These are phyloP conservation scores for Eruca vesicaria DNA, from an alignment of 441 rosid genomes.

Conservation along the genomic window DNA sequence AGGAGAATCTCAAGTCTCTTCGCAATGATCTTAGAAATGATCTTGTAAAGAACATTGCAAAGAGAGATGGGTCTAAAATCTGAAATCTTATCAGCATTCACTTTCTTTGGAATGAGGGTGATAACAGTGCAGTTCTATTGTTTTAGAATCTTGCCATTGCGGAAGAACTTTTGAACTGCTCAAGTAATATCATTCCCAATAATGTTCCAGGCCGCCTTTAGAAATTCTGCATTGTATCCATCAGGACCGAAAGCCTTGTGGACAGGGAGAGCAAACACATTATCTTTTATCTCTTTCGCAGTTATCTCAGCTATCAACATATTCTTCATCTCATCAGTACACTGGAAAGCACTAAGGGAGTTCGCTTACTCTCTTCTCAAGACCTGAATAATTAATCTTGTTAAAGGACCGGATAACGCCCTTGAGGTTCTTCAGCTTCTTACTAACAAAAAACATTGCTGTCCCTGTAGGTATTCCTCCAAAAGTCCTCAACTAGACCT, in stretches of 20 bases:
- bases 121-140: neutral
- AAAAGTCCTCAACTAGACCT: neutral
- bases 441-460: neutral
- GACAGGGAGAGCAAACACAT: neutral
- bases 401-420: neutral
- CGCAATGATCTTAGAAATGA: neutral
- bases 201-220: neutral
- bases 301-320: neutral
- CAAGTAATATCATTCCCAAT: accelerated
- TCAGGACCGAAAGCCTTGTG: neutral
- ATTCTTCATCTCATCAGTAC: neutral
- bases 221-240: neutral
- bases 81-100: neutral
- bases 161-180: neutral
- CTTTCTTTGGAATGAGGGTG: neutral
- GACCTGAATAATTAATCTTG: neutral
- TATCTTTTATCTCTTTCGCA: neutral
- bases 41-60: neutral
- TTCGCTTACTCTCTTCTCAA: neutral
- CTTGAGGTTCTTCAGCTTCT: neutral
- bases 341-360: neutral
- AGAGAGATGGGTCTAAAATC: neutral
- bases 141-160: neutral
- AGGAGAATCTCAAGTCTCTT: neutral
- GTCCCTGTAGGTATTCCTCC: neutral